Evolutionary conservation across 1,139 yeast genomes (phyloP).

Genomic region (Magnusiomyces fungicola): DNA sequence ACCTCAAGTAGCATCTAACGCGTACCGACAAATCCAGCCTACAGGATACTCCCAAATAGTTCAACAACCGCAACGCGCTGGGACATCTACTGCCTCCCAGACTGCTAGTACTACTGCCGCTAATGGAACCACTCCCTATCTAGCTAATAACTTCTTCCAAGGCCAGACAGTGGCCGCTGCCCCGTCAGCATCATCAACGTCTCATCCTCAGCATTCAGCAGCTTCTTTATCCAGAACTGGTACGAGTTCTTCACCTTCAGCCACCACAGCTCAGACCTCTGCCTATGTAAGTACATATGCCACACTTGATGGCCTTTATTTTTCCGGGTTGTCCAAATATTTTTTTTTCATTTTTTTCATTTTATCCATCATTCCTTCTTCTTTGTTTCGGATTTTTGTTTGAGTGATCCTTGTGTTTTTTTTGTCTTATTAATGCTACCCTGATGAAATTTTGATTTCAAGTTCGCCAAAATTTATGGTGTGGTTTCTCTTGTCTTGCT

Average conservation of each 20-base stretch:
- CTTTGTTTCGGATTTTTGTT: too few species aligned
- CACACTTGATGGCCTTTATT: too few species aligned
- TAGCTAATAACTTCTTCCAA: background rate
- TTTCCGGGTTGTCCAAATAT: background rate
- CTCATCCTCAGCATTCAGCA: background rate
- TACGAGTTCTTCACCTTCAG: background rate
- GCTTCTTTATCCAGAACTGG: background rate
- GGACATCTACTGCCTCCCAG: too few species aligned
- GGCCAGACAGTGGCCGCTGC: background rate
- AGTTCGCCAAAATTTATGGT: too few species aligned
- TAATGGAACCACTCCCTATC: background rate
- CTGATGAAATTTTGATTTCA: too few species aligned
- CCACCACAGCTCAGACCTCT: background rate
- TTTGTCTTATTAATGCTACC: too few species aligned
- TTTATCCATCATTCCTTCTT: too few species aligned
- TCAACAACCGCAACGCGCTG: background rate
- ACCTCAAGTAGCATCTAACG: background rate
- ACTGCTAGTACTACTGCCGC: background rate
- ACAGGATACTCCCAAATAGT: background rate
- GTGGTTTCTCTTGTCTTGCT: too few species aligned
- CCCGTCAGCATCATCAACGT: background rate
- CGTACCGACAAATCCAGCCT: background rate
- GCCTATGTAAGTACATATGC: too few species aligned
- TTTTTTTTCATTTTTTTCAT: background rate
- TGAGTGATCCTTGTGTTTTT: too few species aligned